Conservation (phyloP, 1,139 yeast species). For the Pichia sp. region DNA sequence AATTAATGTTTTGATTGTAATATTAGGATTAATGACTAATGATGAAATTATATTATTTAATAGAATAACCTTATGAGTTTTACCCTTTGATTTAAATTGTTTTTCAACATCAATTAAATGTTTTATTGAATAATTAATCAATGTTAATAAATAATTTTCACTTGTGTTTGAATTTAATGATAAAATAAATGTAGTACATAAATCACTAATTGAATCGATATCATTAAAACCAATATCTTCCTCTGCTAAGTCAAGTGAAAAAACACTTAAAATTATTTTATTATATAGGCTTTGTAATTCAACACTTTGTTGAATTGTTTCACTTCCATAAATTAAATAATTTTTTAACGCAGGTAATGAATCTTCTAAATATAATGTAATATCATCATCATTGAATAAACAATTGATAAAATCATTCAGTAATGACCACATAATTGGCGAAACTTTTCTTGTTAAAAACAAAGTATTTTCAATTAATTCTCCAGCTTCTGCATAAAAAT, state of each 20-base stretch:
- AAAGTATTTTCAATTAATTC: constrained; percentile 84
- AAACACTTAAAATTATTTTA: constrained; percentile 29
- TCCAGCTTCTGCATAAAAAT: constrained; percentile 74
- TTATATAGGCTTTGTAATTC: constrained; percentile 29
- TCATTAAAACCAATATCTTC: constrained; percentile 37
- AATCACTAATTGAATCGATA: constrained; percentile 43
- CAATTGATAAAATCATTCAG: constrained; percentile 47
- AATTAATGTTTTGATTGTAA: constrained; percentile 49
- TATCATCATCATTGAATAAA: constrained; percentile 35
- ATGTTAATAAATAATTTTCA: constrained; percentile 35
- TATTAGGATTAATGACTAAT: constrained; percentile 53
- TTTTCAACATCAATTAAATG: constrained; percentile 21
- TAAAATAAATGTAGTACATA: constrained; percentile 51
- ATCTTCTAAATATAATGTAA: constrained; percentile 59
- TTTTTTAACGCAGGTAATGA: constrained; percentile 70
- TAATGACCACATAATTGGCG: constrained; percentile 72
- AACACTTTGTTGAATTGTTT: constrained; percentile 36
- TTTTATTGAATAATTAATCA: constrained; percentile 32
- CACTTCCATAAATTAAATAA: constrained; percentile 66
- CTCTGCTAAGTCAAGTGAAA: constrained; percentile 24
- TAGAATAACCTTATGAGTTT: constrained; percentile 39
- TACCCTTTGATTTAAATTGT: constrained; percentile 29
- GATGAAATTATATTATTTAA: constrained; percentile 64
- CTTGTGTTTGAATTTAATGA: constrained; percentile 37
- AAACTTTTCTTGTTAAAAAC: constrained; percentile 62